These are phyloP conservation scores for Farysia itapuensis DNA, from an alignment of 1,284 basidiomycete genomes.

Conservation along the genomic window DNA sequence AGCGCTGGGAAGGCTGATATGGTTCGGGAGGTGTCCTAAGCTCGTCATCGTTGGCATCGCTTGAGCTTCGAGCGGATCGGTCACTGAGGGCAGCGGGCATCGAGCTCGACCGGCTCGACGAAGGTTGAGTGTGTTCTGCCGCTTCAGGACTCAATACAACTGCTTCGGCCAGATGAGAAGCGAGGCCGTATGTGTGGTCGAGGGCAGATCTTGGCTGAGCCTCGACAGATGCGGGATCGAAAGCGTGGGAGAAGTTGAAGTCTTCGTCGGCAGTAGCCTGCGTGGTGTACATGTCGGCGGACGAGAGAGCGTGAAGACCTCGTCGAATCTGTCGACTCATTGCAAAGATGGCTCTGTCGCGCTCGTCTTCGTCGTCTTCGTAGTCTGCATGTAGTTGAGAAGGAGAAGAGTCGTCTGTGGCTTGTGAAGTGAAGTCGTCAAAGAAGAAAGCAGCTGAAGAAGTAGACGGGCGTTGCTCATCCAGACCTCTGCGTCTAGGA, in stretches of 20 bases:
- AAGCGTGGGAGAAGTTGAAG: too few species aligned
- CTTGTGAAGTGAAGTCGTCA: conserved; percentile 1
- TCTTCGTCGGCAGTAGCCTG: too few species aligned
- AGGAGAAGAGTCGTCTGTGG: too few species aligned
- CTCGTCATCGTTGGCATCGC: conserved; percentile 26
- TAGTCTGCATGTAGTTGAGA: background rate
- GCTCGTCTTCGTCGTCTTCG: conserved; percentile 12
- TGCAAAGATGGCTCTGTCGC: conserved; percentile 6
- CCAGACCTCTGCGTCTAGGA: too few species aligned
- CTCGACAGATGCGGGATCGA: too few species aligned
- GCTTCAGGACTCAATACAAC: too few species aligned
- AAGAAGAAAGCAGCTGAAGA: too few species aligned
- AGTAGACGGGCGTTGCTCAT: too few species aligned
- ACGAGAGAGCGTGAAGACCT: conserved; percentile 7
- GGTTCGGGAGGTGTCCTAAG: conserved; percentile 28
- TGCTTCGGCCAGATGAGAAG: too few species aligned
- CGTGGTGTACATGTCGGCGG: background rate
- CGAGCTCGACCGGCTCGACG: background rate
- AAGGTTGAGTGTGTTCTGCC: too few species aligned
- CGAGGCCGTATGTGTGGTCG: too few species aligned
- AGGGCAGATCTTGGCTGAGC: too few species aligned
- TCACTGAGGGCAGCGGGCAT: conserved; percentile 8
- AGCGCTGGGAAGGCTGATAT: background rate
- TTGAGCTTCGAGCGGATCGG: conserved; percentile 13
- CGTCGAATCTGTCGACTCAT: conserved; percentile 14